phyloP scores from a whole-genome alignment of 1,139 yeast genomes.

The Yamadazyma triangularis region DNA sequence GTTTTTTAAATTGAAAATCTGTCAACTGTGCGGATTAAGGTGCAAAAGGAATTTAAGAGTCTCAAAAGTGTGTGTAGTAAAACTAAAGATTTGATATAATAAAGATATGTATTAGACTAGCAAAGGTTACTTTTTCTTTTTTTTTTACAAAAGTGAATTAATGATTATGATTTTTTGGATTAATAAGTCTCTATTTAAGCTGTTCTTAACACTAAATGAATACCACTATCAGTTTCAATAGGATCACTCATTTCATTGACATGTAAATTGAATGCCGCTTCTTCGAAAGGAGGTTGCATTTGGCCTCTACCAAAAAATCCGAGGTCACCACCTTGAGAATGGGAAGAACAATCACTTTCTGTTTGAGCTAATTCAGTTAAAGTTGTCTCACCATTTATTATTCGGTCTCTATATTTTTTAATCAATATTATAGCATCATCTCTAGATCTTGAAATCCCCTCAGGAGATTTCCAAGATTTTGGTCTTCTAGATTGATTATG shows the following conservation, averaged over 20 bases:
- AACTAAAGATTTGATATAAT: too few species aligned
- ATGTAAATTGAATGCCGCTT: slow-evolving; percentile 75
- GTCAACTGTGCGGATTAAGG: too few species aligned
- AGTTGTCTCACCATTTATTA: slow-evolving; percentile 64
- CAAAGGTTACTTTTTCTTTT: too few species aligned
- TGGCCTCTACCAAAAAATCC: slow-evolving; percentile 86
- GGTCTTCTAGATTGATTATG: slow-evolving; percentile 86
- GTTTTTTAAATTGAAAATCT: too few species aligned
- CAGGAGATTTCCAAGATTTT: slow-evolving; percentile 80
- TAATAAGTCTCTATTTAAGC: too few species aligned
- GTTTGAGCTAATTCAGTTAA: slow-evolving; percentile 72
- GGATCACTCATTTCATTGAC: slow-evolving; percentile 82
- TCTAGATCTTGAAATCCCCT: slow-evolving; percentile 66
- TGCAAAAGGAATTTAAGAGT: too few species aligned
- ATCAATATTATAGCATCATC: slow-evolving; percentile 77
- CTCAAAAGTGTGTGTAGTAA: too few species aligned
- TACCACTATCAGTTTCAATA: slow-evolving; percentile 88
- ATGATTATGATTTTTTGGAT: too few species aligned
- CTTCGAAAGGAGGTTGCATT: slow-evolving; percentile 94
- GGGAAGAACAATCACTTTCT: slow-evolving; percentile 88
- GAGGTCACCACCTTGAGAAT: slow-evolving; percentile 84
- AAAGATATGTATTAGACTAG: too few species aligned
- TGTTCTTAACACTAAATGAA: slow-evolving; percentile 82
- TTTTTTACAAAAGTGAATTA: too few species aligned
- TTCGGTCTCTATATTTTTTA: slow-evolving; percentile 53